Evolutionary conservation across 2,329 filamentous ascomycete genomes (phyloP).

Genomic region (Hortaea werneckii): DNA sequence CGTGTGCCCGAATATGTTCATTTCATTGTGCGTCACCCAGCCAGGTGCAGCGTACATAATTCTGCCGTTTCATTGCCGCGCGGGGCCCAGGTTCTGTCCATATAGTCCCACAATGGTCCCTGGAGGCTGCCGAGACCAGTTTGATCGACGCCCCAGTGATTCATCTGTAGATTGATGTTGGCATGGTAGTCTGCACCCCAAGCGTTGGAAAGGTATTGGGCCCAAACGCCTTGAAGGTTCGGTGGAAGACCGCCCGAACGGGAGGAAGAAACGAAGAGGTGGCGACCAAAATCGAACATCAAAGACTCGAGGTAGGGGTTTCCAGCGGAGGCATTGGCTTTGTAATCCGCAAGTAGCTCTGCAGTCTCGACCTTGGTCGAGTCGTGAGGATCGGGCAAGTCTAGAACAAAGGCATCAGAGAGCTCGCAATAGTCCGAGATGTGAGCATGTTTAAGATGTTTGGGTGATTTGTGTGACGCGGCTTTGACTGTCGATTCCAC

Average conservation of each 20-base stretch:
- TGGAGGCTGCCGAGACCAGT: slow-evolving; percentile 41
- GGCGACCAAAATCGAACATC: slow-evolving; percentile 44
- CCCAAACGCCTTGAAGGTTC: slow-evolving; percentile 50
- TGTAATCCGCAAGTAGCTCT: slow-evolving; percentile 23
- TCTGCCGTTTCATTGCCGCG: slow-evolving; percentile 44
- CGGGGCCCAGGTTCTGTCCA: slow-evolving; percentile 44
- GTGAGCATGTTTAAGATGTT: slow-evolving; percentile 27
- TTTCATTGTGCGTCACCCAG: slow-evolving; percentile 48
- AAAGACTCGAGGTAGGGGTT: slow-evolving; percentile 45
- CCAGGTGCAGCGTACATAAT: slow-evolving; percentile 45
- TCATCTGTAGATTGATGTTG: slow-evolving; percentile 54
- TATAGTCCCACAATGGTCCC: slow-evolving; percentile 42
- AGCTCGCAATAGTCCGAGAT: slow-evolving; percentile 34
- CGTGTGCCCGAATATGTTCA: slow-evolving; percentile 51
- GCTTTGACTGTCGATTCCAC: slow-evolving; percentile 27
- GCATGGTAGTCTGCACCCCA: slow-evolving; percentile 49
- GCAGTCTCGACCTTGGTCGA: slow-evolving; percentile 33
- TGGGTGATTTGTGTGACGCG: slow-evolving; percentile 27
- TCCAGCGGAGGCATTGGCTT: slow-evolving; percentile 8
- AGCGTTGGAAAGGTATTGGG: slow-evolving; percentile 32
- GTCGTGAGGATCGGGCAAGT: slow-evolving; percentile 35
- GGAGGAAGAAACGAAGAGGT: slow-evolving; percentile 47
- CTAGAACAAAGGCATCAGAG: slow-evolving; percentile 31
- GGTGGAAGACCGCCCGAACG: slow-evolving; percentile 43
- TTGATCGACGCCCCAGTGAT: slow-evolving; percentile 47